Evolutionary conservation across 352 stramenopile species (phyloP), one percentile per base, ranked within the genome.

Genomic region (Pythium aquatile): DNA sequence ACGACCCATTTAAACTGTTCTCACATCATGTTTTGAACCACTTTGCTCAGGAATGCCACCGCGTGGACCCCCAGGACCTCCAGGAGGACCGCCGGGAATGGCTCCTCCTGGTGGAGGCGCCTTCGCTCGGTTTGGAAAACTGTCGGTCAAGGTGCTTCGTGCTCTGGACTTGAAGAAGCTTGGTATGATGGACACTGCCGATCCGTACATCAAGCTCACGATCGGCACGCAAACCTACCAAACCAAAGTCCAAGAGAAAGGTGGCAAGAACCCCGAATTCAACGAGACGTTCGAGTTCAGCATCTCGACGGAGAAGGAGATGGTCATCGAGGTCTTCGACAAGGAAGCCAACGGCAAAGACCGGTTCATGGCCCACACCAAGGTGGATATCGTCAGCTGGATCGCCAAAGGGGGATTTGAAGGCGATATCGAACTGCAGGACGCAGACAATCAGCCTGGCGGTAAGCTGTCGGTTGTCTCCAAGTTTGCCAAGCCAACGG

Each of bases 261-360:
- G 92, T 39, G 91, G 94, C 42, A 97, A 97, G 70, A 97, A 95
- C 29, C 94, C 94, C 13, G 85, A 97, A 64, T 98, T 95, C 83
- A 97, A 98, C 42, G 89, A 98, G 69, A 87, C 77, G 53, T 98
- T 98, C 74, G 89, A 96, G 52, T 99, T 98, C 69, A 95, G 94
- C 59, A 98, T 99, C 47, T 94, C 85, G 16, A 98, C 90, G 37
- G 92, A 98, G 70, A 98, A 97, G 73, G 91, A 98, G 37, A 62
- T 98, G 29, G 81, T 97, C 46, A 70, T 99, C 17, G 90, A 98
- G 59, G 73, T 98, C 35, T 87, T 93, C 42, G 91, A 98, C 74
- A 96, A 97, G 69, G 93, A 97, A 60, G 78, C 78, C 20, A 78
- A 87, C 33, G 93, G 93, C 8, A 90, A 92, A 40, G 93, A 98